These are phyloP conservation scores for Melanogaster broomeanus DNA, from an alignment of 768 basidiomycete species.

Conservation along the genomic window DNA sequence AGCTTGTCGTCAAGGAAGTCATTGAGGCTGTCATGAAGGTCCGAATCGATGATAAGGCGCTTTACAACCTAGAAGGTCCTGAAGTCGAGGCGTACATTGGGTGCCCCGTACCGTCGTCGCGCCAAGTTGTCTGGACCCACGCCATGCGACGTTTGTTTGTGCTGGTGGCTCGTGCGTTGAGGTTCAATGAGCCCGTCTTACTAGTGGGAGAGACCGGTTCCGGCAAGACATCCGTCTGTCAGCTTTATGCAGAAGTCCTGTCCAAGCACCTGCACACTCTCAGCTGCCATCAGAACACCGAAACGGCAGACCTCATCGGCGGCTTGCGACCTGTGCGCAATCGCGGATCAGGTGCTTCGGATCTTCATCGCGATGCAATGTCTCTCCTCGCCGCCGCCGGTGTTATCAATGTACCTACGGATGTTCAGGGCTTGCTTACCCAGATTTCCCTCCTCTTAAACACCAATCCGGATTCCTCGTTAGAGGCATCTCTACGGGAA, in stretches of 20 bases:
- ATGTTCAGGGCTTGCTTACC: conserved; percentile 27
- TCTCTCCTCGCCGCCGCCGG: conserved; percentile 45
- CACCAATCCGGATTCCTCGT: conserved; percentile 31
- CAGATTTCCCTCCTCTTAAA: conserved; percentile 24
- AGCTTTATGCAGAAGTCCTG: conserved; percentile 74
- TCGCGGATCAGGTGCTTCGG: conserved; percentile 55
- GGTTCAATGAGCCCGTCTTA: conserved; percentile 90
- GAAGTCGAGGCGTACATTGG: conserved; percentile 54
- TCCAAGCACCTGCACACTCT: conserved; percentile 65
- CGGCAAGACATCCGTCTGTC: conserved; percentile 97
- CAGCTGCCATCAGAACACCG: conserved; percentile 98
- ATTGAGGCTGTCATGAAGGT: conserved; percentile 91
- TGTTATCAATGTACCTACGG: conserved; percentile 23
- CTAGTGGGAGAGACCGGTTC: conserved; percentile 97
- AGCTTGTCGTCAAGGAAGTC: conserved; percentile 85
- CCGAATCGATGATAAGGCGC: conserved; percentile 63
- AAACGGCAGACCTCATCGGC: conserved; percentile 95
- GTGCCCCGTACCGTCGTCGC: conserved; percentile 46
- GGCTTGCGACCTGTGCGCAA: conserved; percentile 88
- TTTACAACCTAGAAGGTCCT: conserved; percentile 63
- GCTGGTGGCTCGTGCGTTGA: conserved; percentile 80
- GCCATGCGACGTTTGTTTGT: conserved; percentile 91
- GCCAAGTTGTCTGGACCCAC: conserved; percentile 83
- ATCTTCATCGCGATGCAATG: conserved; percentile 46
- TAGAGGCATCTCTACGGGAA: conserved; percentile 37